A percentile compares a stretch with the other conserved stretches of the same genome.
Conservation (phyloP, 2,329 filamentous ascomycete genomes). For the Penicillium crustosum region DNA sequence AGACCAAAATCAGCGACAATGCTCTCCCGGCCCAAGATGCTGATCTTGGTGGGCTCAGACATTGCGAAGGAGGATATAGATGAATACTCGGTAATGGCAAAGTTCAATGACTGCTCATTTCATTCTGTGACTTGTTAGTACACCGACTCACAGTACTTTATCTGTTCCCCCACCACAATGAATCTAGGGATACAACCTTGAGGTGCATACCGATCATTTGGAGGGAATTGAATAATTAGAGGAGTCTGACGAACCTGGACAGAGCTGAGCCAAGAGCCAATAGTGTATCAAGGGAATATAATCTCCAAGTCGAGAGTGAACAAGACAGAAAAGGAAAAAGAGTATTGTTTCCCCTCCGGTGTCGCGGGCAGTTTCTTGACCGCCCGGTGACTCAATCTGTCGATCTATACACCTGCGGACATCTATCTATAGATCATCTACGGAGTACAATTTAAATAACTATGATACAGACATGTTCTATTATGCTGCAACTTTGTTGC, state of each 20-base stretch:
- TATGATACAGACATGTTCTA: background rate
- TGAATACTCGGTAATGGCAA: constrained; percentile 14
- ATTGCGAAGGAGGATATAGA: constrained; percentile 25
- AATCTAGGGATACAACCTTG: constrained; percentile 15
- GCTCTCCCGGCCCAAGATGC: constrained; percentile 82
- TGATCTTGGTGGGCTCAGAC: constrained; percentile 61
- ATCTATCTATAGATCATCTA: background rate
- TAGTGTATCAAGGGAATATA: background rate
- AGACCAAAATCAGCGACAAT: constrained; percentile 91
- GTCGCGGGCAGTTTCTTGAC: constrained; percentile 24
- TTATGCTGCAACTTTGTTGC: background rate
- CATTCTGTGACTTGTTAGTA: constrained; percentile 25
- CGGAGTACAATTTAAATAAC: background rate
- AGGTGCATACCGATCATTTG: background rate
- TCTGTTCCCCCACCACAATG: constrained; percentile 11
- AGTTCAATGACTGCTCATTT: constrained; percentile 22
- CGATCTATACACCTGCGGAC: background rate
- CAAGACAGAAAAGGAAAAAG: constrained; percentile 6
- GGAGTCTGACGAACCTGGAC: background rate
- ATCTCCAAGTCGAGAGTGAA: background rate
- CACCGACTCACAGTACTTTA: constrained; percentile 10
- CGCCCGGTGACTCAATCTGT: constrained; percentile 23
- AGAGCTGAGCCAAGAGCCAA: background rate
- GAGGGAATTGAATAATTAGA: background rate
- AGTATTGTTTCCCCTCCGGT: constrained; percentile 24